phyloP scores from a whole-genome alignment of 805 yeast species.

The Pichia exigua region DNA sequence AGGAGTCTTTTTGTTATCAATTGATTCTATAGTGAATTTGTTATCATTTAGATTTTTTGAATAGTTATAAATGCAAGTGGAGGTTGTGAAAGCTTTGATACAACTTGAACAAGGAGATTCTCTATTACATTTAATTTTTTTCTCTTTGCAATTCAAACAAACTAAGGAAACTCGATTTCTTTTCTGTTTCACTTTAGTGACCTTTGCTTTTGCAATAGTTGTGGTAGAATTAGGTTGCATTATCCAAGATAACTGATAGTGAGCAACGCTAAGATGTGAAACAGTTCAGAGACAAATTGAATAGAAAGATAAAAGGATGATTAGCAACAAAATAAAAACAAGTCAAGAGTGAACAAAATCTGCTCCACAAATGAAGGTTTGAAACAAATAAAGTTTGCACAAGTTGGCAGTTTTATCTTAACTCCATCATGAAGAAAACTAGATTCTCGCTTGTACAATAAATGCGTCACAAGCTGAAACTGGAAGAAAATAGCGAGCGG shows the following conservation, averaged over 20 bases:
- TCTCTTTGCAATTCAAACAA: conserved; percentile 11
- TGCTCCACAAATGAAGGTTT: too few relatives aligned
- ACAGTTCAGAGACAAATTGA: not conserved
- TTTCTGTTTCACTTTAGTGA: not conserved
- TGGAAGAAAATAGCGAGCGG: too few relatives aligned
- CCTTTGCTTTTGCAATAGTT: not conserved
- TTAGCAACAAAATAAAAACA: too few relatives aligned
- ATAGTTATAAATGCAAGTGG: conserved; percentile 7
- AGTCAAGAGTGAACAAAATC: too few relatives aligned
- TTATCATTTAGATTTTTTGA: not conserved
- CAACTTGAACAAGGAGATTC: conserved; percentile 12
- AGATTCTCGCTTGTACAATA: too few relatives aligned
- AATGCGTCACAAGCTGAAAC: too few relatives aligned
- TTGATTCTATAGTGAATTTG: not conserved
- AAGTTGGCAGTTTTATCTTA: too few relatives aligned
- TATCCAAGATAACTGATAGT: not conserved
- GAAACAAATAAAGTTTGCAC: too few relatives aligned
- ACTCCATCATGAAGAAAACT: too few relatives aligned
- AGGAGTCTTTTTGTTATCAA: not conserved
- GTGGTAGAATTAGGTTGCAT: not conserved
- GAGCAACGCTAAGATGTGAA: not conserved
- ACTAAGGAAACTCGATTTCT: conserved; percentile 10
- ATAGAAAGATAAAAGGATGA: too few relatives aligned
- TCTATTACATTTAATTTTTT: conserved; percentile 15
- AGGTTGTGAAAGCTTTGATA: conserved; percentile 1